These are phyloP conservation scores for Umbelopsis ramanniana DNA, from an alignment of 192 early-diverging fungal genomes.

Conservation along the genomic window DNA sequence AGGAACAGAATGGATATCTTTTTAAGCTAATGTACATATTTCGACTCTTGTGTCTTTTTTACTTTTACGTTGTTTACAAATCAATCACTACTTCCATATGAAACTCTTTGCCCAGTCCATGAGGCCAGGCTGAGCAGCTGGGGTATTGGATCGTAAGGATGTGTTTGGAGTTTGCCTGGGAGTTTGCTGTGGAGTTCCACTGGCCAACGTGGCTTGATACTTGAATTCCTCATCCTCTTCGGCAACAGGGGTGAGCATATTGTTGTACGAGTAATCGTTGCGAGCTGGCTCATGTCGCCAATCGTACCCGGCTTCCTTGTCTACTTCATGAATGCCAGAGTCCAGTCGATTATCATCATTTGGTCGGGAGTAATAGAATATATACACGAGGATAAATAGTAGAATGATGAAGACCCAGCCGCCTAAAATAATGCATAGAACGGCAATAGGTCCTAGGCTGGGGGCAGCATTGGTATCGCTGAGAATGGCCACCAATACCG, in stretches of 20 bases:
- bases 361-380: constrained; percentile 32
- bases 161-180: constrained; percentile 10
- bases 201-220: background rate
- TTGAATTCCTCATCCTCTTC: constrained; percentile 11
- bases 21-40: background rate
- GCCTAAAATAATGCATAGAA: constrained; percentile 52
- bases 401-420: constrained; percentile 63
- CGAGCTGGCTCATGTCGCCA: background rate
- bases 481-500: constrained; percentile 65
- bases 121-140: background rate
- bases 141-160: constrained; percentile 6
- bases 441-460: constrained; percentile 46
- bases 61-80: background rate
- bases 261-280: background rate
- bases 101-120: constrained; percentile 21
- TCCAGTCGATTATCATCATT: constrained; percentile 13
- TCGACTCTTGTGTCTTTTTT: background rate
- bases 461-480: constrained; percentile 52
- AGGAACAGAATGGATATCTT: background rate
- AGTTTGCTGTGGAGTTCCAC: background rate
- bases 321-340: constrained; percentile 15
- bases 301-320: constrained; percentile 7
- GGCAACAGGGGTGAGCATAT: background rate
- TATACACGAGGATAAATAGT: constrained; percentile 53
- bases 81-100: background rate